phyloP scores from a whole-genome alignment of 2,329 filamentous ascomycete genomes.

The Dactylellina parvicollis region DNA sequence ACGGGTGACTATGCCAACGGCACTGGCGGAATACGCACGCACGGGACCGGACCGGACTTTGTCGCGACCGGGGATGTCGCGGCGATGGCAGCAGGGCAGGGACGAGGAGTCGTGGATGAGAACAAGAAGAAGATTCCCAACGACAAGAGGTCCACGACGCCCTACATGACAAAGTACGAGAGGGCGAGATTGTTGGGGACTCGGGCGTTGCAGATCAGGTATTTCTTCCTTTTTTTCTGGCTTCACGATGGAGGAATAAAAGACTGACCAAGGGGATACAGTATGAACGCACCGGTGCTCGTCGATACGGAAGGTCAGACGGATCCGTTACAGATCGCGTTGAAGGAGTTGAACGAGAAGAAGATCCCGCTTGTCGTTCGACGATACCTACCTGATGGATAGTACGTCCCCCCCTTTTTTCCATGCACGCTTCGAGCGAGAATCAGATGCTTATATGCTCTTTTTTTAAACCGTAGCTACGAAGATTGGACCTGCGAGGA shows the following conservation, averaged over 20 bases:
- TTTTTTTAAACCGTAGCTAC: constrained; percentile 72
- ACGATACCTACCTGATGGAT: constrained; percentile 95
- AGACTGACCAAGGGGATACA: constrained; percentile 7
- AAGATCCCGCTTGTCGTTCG: constrained; percentile 97
- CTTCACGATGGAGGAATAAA: background rate
- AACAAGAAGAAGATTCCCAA: constrained; percentile 85
- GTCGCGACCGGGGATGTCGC: constrained; percentile 62
- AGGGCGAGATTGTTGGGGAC: constrained; percentile 91
- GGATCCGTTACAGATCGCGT: constrained; percentile 94
- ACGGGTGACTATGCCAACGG: constrained; percentile 61
- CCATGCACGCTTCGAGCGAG: background rate
- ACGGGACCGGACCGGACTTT: constrained; percentile 67
- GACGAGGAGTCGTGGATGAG: constrained; percentile 61
- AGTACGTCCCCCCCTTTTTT: constrained; percentile 68
- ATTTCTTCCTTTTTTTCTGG: constrained; percentile 58
- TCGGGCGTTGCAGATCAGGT: constrained; percentile 95
- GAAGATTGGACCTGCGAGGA: constrained; percentile 99
- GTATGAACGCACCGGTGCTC: constrained; percentile 77
- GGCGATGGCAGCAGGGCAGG: constrained; percentile 62
- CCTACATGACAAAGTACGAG: constrained; percentile 99
- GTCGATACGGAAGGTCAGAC: constrained; percentile 98
- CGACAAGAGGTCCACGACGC: constrained; percentile 88
- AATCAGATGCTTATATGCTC: background rate
- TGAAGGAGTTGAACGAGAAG: constrained; percentile 97
- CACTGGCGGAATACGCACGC: constrained; percentile 59